Evolutionary conservation across 2,329 filamentous ascomycete genomes (phyloP), one percentile per base, ranked within the genome.

Genomic region (Xylariaceae sp.): DNA sequence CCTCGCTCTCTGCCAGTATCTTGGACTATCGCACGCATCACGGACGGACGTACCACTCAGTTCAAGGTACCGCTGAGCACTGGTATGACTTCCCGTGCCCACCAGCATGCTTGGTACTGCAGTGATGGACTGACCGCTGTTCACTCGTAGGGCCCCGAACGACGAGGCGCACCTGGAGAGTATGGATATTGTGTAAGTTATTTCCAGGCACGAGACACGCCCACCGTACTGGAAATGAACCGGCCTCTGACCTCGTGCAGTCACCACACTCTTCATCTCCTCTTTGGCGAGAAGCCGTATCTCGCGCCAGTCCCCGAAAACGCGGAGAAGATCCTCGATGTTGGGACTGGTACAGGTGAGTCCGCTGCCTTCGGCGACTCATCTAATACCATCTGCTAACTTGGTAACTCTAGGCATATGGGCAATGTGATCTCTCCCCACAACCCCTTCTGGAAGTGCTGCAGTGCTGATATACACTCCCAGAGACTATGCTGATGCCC

Each of bases 401-500:
- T 5, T 33, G 28, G 37, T 11, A 10, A 8, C 11, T 25, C 2
- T 31, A 55, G 51, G 51, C 26, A 56, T 58, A 14, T 61, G 59
- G 59, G 55, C 58, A 19, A 59, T 61, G 41, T 49, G 40, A 31
- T 13, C 21, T 32, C 19, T 15, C 15, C 11, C 15, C 24, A 5
- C 15, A 14, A 26, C 12, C 24, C n/a, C n/a, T n/a, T n/a, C n/a
- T n/a, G n/a, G 24, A 8, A 6, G 12, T 6, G 24, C n/a, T 21
- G 24, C 19, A 31, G 36, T 6, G 32, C 29, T 13, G 21, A 35
- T 26, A 25, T 22, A 29, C 21, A 29, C 29, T 27, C 27, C 23
- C 18, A 74, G 76, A 39, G 70, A 71, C 42, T 49, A 59, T 46
- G 44, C 62, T 37, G 55, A 71, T 33, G 37, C 57, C 2, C 63